phyloP scores from a whole-genome alignment of 306 rosid species.

The Hippophae gyantsensis region DNA sequence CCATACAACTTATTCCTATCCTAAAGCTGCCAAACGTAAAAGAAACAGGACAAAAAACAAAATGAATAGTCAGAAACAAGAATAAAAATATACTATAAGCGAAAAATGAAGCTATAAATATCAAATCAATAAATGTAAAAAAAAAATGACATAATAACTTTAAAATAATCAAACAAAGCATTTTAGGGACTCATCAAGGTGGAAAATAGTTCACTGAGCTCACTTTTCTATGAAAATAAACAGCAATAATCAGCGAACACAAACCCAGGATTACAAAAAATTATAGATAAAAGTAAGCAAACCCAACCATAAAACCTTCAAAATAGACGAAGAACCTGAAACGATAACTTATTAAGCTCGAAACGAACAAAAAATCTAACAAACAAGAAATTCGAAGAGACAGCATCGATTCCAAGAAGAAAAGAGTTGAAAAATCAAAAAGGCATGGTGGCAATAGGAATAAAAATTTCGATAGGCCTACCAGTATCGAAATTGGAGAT shows the following conservation, averaged over 20 bases:
- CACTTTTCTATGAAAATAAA: not conserved
- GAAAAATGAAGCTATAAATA: not conserved
- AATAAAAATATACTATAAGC: not conserved
- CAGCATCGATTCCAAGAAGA: not conserved
- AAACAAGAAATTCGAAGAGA: not conserved
- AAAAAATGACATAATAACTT: not conserved
- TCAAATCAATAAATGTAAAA: no score
- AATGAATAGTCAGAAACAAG: not conserved
- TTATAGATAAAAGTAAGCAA: not conserved
- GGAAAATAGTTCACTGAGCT: no score
- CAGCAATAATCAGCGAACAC: no score
- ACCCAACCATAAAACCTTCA: not conserved
- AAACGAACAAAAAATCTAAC: slow-evolving; percentile 1
- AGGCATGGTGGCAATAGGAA: not conserved
- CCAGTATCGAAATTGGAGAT: slow-evolving; percentile 42
- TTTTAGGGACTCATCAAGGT: not conserved
- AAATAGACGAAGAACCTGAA: not conserved
- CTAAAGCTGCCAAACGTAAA: slow-evolving; percentile 19
- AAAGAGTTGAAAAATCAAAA: not conserved
- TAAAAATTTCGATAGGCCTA: slow-evolving; percentile 23
- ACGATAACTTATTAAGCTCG: slow-evolving; percentile 15
- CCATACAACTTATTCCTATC: slow-evolving; percentile 52
- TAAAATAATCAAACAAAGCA: not conserved
- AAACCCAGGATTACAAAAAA: not conserved
- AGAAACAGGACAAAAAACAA: not conserved